Percentiles rank a stretch among this genome's conserved stretches.
These are phyloP conservation scores for Phyllosticta paracitricarpa DNA, from an alignment of 2,329 filamentous ascomycete genomes.

Conservation along the genomic window DNA sequence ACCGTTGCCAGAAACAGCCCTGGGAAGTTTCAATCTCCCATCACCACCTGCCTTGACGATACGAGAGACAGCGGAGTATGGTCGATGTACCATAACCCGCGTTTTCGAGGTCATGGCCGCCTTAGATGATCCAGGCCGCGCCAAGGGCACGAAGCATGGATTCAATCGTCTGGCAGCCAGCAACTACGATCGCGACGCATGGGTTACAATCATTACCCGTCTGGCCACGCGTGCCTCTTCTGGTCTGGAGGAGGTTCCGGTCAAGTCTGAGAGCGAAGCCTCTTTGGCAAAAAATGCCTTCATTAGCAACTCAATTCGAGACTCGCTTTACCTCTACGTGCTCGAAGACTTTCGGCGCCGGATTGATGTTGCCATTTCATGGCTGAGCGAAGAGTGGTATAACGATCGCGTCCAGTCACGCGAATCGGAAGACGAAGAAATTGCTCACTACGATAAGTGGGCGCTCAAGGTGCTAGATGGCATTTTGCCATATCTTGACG, in stretches of 20 bases:
- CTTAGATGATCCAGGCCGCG: constrained; percentile 53
- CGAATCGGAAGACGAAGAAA: constrained; percentile 33
- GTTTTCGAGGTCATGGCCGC: constrained; percentile 70
- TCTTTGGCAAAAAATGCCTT: constrained; percentile 21
- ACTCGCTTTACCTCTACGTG: constrained; percentile 73
- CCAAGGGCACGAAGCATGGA: constrained; percentile 46
- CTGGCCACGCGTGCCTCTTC: constrained; percentile 70
- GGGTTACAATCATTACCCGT: constrained; percentile 79
- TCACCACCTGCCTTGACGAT: constrained; percentile 63
- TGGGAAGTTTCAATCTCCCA: constrained; percentile 70
- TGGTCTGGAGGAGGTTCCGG: constrained; percentile 51
- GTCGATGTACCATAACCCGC: constrained; percentile 62
- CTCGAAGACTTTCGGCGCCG: constrained; percentile 85
- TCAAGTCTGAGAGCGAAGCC: constrained; percentile 44
- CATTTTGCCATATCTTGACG: constrained; percentile 83
- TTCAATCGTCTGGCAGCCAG: constrained; percentile 78
- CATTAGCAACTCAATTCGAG: constrained; percentile 63
- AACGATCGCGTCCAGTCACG: constrained; percentile 58
- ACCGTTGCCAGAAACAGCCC: constrained; percentile 37
- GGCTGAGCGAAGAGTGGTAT: constrained; percentile 98
- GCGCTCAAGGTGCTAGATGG: constrained; percentile 74
- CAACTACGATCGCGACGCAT: constrained; percentile 76
- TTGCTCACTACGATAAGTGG: constrained; percentile 65
- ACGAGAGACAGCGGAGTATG: constrained; percentile 62
- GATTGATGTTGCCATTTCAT: constrained; percentile 82